Evolutionary conservation across 2,329 filamentous ascomycete genomes (phyloP).

Genomic region (Alternaria angustiovoidea): DNA sequence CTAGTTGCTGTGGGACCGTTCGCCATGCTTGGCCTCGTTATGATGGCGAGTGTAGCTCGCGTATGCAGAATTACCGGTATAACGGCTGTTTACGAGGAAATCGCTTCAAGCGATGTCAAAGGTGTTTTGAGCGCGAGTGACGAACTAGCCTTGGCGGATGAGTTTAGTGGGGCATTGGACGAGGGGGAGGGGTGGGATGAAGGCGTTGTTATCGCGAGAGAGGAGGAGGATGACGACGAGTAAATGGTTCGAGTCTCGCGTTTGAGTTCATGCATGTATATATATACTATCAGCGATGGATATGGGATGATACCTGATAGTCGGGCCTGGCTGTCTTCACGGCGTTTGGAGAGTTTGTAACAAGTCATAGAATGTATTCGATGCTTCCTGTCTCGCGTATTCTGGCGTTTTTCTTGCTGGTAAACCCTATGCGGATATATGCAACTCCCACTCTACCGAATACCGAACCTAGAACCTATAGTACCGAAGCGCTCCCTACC

Average conservation of each 20-base stretch:
- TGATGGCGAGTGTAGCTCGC: conserved; percentile 54
- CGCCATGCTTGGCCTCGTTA: conserved; percentile 54
- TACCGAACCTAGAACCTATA: conserved; percentile 45
- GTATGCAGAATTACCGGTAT: conserved; percentile 53
- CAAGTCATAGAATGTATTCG: background rate
- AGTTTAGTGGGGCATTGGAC: conserved; percentile 40
- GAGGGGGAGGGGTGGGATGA: conserved; percentile 43
- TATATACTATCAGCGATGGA: background rate
- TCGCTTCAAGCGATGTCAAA: conserved; percentile 53
- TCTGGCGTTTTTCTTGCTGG: background rate
- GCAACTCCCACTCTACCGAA: conserved; percentile 17
- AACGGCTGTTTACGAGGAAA: conserved; percentile 52
- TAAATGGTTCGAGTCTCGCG: background rate
- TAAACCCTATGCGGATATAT: background rate
- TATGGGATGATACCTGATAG: conserved; percentile 6
- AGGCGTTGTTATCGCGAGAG: conserved; percentile 34
- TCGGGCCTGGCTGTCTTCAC: conserved; percentile 2
- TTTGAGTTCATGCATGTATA: background rate
- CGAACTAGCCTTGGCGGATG: conserved; percentile 46
- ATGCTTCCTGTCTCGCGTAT: background rate
- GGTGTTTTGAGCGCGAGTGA: conserved; percentile 55
- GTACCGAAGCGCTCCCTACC: conserved; percentile 47
- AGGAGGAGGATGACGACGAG: conserved; percentile 28
- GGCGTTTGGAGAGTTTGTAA: background rate
- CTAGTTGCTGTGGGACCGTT: conserved; percentile 57